These are phyloP conservation scores for Periconia macrospinosa DNA, from an alignment of 2,329 filamentous ascomycete species.

Conservation along the genomic window DNA sequence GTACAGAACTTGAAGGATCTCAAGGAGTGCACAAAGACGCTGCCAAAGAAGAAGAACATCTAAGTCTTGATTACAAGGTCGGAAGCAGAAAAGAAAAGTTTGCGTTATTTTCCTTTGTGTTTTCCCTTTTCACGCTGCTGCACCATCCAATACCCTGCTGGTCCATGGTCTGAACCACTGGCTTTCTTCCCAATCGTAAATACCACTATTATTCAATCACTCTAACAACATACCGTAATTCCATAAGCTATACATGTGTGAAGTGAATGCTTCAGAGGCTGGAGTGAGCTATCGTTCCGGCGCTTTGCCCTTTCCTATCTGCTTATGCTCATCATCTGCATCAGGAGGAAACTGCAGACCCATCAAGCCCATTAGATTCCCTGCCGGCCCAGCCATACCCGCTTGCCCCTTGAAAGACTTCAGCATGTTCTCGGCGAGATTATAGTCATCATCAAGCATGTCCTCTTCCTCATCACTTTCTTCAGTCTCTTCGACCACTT, in stretches of 20 bases:
- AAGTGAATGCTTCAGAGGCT: too few species aligned
- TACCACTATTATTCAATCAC: too few species aligned
- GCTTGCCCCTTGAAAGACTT: conserved; percentile 91
- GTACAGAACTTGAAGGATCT: conserved; percentile 24
- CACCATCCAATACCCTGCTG: neutral
- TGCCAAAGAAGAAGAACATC: conserved; percentile 18
- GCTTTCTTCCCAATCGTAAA: too few species aligned
- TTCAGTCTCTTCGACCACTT: conserved; percentile 24
- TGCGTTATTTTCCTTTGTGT: neutral
- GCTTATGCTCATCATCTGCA: conserved; percentile 58
- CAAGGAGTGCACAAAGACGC: conserved; percentile 32
- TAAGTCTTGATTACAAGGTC: neutral
- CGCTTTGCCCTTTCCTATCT: conserved; percentile 5
- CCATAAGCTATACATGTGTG: too few species aligned
- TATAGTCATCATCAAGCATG: conserved; percentile 76
- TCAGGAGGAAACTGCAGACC: conserved; percentile 80
- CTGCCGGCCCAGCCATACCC: conserved; percentile 80
- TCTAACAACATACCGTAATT: too few species aligned
- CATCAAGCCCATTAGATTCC: conserved; percentile 86
- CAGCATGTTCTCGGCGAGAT: conserved; percentile 85
- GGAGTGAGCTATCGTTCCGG: neutral
- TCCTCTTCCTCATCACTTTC: conserved; percentile 53
- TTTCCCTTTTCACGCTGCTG: neutral
- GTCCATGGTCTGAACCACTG: neutral
- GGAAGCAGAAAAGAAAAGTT: neutral